Base-by-base conservation (phyloP, 2,329 filamentous ascomycete genomes). In the Epichloe sylvatica region DNA sequence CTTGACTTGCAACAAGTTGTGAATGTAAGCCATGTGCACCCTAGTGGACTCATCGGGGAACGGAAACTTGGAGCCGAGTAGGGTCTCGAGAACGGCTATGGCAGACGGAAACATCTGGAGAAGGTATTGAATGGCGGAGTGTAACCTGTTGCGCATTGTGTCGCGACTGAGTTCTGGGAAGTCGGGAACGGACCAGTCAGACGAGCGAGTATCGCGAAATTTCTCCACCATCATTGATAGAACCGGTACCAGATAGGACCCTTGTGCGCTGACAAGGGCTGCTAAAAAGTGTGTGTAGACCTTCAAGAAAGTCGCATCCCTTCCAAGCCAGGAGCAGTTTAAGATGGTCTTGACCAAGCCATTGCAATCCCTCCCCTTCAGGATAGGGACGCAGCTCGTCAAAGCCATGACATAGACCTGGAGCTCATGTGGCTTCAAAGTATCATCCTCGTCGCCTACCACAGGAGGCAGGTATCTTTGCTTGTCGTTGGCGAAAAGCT, bases 1-100 rank as follows among this genome's bases (percentile, higher is more conserved):
- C 48, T 84, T 81, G 35, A 97, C 71, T 51, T 76, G 78, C 25
- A 97, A 71, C 9, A 97, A 71, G 62, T 97, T 95, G 58, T 84
- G 77, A 51, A 95, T 83, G 60, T 94, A 98, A n/a, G 83, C 80
- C 57, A 91, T 78, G 63, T 95, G 89, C n/a, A 79, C 75, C 55
- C 81, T 82, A 54, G 84, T 83, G 4, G 83, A 80, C 48, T 94
- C 86, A 54, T 83, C 83, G 46, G 84, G 75, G 52, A 81, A 86
- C 1, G 89, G 88, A 53, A 94, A 94, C 40, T 81, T 82, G 46
- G 71, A 66, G 45, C 76, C 68, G 38, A 94, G 66, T 45, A 89
- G 71, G 35, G 78, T 76, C 37, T 83, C 78, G 33, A 96, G 70
- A 2, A 83, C 76, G 36, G 80, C 74, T 53, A 81, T 82, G 4